Base-by-base conservation (phyloP, 1,284 basidiomycete genomes). In the Boletus sp. region DNA sequence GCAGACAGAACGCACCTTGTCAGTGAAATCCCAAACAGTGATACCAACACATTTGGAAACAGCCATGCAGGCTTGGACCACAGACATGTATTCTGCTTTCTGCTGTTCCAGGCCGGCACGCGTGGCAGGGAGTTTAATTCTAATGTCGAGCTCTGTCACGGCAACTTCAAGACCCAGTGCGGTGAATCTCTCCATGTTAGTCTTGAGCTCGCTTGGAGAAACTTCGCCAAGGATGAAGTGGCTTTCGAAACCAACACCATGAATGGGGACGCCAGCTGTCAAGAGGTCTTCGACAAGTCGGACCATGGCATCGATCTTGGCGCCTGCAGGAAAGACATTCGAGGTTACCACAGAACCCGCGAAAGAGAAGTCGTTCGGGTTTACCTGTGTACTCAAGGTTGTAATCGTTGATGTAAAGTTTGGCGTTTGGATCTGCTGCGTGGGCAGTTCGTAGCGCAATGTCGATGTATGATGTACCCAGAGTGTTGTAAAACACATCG, bases 71-170 rank as follows among this genome's bases (percentile, higher is more conserved):
- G 46, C 34, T 20, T 30, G 17, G 14, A 60, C 46, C 14, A 56
- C 41, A 1, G 44, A 8, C 41, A 33, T 45, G 14, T 56, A 59
- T 30, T 56, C 57, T 22, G 37, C 22, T 59, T 72, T 69, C 64
- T 81, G 79, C 52, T 78, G 75, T 35, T 62, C 67, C 10, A 78
- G 64, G 44, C 74, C 59, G 4, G 71, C 73, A 2, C 63, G 57
- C 0, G 76, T 78, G 13, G 66, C 69, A n/a, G 78, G 78, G 22
- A 77, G 68, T 19, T 69, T 68, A 67, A 80, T 78, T 22, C 77
- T 69, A 46, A 75, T 73, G 55, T 81, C 78, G 19, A 81, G 68
- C 59, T 80, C 78, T 1, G 77, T 80, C 54, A 79, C 70, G 12
- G 77, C 77, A 26, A 79, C 69, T 49, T 80, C 77, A 46, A 80